Conservation (phyloP, 1,284 basidiomycete species). For the Sporisorium graminicola region DNA sequence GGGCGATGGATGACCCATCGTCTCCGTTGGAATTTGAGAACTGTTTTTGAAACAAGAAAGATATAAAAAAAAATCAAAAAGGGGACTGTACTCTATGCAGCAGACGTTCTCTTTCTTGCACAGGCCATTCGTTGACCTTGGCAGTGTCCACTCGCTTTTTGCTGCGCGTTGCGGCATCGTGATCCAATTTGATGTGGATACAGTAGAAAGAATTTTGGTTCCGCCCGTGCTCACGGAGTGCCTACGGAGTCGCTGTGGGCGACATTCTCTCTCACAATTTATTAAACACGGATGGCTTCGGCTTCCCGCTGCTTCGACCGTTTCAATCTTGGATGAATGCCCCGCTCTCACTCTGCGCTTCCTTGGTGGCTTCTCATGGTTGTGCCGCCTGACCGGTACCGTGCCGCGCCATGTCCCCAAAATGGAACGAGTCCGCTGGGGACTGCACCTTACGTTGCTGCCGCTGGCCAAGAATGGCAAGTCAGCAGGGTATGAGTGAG, state of each 20-base stretch:
- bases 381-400: not conserved
- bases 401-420: not conserved
- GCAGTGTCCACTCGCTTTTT: not conserved
- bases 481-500: not conserved
- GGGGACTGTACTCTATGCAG: too few species aligned
- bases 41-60: too few species aligned
- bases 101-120: not conserved
- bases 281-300: too few species aligned
- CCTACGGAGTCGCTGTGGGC: not conserved
- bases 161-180: slow-evolving; percentile 2
- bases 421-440: not conserved
- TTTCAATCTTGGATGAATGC: not conserved
- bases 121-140: too few species aligned
- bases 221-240: not conserved
- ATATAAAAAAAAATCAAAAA: not conserved
- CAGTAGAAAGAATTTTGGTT: not conserved
- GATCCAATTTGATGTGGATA: not conserved
- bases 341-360: not conserved
- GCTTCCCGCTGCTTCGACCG: not conserved
- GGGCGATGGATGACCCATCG: not conserved
- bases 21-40: slow-evolving; percentile 4
- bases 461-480: not conserved
- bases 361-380: not conserved
- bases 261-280: too few species aligned
- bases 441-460: not conserved